phyloP scores from a whole-genome alignment of 208 protist genomes.

The Acanthamoeba triangularis region DNA sequence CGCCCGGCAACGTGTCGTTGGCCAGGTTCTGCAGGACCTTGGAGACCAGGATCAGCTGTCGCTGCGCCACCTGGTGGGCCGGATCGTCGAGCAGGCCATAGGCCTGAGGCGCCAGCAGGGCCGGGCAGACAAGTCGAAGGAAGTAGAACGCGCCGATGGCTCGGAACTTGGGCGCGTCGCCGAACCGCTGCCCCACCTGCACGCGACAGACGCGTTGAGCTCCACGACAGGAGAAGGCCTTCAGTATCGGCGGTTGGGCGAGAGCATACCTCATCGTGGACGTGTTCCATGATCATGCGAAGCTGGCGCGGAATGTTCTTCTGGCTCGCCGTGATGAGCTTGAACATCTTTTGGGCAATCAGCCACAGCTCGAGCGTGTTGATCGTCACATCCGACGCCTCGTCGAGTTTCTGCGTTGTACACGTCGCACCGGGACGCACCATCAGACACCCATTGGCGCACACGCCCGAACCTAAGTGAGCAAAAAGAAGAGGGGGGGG shows the following conservation, averaged over 20 bases:
- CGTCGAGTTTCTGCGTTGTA: neutral
- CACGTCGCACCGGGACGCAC: too few species aligned
- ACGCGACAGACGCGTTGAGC: neutral
- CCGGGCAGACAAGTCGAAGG: slow-evolving; percentile 21
- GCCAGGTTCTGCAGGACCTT: slow-evolving; percentile 75
- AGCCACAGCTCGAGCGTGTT: slow-evolving; percentile 70
- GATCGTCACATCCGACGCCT: slow-evolving; percentile 2
- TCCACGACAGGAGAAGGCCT: neutral
- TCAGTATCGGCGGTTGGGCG: too few species aligned
- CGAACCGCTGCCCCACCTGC: neutral
- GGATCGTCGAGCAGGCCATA: slow-evolving; percentile 47
- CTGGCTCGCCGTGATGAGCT: slow-evolving; percentile 16
- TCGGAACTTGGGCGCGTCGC: neutral
- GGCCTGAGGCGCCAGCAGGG: slow-evolving; percentile 31
- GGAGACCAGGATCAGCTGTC: slow-evolving; percentile 57
- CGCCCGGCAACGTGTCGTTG: slow-evolving; percentile 41
- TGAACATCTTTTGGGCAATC: slow-evolving; percentile 54
- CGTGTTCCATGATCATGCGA: neutral
- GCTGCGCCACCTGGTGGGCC: slow-evolving; percentile 45
- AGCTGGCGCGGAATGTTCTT: slow-evolving; percentile 8
- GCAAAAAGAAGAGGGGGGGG: too few species aligned
- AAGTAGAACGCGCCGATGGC: slow-evolving; percentile 30
- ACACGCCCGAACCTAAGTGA: too few species aligned
- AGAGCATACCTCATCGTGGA: slow-evolving; percentile 29
- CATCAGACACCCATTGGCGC: too few species aligned